phyloP scores from a whole-genome alignment of 2,329 filamentous ascomycete species.

The Aureobasidium mangrovei region DNA sequence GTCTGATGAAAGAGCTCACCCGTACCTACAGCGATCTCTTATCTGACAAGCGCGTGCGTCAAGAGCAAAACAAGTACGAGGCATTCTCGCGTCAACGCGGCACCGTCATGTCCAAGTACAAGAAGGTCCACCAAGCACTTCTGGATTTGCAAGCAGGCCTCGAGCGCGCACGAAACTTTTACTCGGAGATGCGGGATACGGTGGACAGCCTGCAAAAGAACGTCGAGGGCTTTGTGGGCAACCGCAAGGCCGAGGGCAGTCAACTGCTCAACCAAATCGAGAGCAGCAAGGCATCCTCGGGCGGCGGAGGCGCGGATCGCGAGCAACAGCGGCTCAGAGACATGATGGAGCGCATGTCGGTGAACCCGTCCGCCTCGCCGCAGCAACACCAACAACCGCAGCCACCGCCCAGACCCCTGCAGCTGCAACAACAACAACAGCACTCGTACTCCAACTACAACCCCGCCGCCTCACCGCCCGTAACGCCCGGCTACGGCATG shows the following conservation, averaged over 20 bases:
- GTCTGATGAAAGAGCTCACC: slow-evolving; percentile 90
- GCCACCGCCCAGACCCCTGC: slow-evolving; percentile 32
- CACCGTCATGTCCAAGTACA: slow-evolving; percentile 76
- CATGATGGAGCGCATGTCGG: slow-evolving; percentile 91
- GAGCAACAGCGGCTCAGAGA: slow-evolving; percentile 79
- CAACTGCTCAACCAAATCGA: slow-evolving; percentile 86
- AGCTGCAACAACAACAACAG: slow-evolving; percentile 33
- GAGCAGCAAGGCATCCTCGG: slow-evolving; percentile 54
- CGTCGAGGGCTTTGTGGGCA: slow-evolving; percentile 93
- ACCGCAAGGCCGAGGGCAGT: slow-evolving; percentile 80
- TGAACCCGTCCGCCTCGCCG: slow-evolving; percentile 47
- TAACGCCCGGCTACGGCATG: slow-evolving; percentile 37
- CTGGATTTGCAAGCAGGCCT: slow-evolving; percentile 81
- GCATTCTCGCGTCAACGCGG: slow-evolving; percentile 73
- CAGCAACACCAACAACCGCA: slow-evolving; percentile 27
- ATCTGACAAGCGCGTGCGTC: slow-evolving; percentile 86
- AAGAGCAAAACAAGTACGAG: slow-evolving; percentile 95
- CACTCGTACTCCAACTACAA: slow-evolving; percentile 41
- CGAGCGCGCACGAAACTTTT: slow-evolving; percentile 83
- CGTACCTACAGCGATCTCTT: slow-evolving; percentile 76
- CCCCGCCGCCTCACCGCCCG: slow-evolving; percentile 38
- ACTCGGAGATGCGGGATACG: slow-evolving; percentile 90
- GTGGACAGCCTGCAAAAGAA: slow-evolving; percentile 90
- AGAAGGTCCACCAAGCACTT: slow-evolving; percentile 85
- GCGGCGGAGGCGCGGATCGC: slow-evolving; percentile 58